Base-by-base conservation (phyloP, 2,329 filamentous ascomycete genomes). In the Aspergillus aculeatinus region DNA sequence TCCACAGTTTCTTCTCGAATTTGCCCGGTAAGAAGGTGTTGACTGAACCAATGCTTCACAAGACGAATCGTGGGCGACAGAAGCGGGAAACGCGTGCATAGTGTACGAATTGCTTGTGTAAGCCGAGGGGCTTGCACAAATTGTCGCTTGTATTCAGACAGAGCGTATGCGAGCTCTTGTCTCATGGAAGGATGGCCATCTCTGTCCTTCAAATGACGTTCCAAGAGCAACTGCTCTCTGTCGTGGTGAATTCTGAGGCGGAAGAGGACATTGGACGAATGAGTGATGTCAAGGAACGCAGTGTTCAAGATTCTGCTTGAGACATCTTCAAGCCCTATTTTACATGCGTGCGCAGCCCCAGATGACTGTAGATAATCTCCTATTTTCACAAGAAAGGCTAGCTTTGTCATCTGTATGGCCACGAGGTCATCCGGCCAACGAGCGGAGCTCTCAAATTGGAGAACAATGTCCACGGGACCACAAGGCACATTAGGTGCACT, bases 361-460 rank as follows among this genome's bases (percentile, higher is more conserved):
- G 81, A 77, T 19, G 85, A 82, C 67, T 88, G 85, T 3, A 97
- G 78, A 4, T 95, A 83, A 55, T 88, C 86, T 53, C 88, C 87
- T 59, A 96, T 87, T 68, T 87, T 88, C 9, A 89, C 75, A 10
- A 91, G 81, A 72, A 99, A 96, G 3, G 96, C 95, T 44, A 96
- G 85, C 76, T 99, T 99, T 12, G 92, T 93, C 70, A 92, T 87
- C 74, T 99, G 95, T 58, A 98, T 96, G 5, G 94, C 93, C 3
- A 86, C 86, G 9, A 98, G 78, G 70, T 96, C 92, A 71, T 98
- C 93, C 0, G 95, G 95, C 95, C 95, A 99, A 67, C 91, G 89
- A 50, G 87, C 89, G 6, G 95, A 98, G 4, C 90, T 91, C 77
- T 99, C 95, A 68, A 99, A 98, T 71, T 94, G 93, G 51, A 99